Percentiles rank a stretch among this genome's conserved stretches.
phyloP scores from a whole-genome alignment of 306 rosid genomes.

The Pyrus betulifolia region DNA sequence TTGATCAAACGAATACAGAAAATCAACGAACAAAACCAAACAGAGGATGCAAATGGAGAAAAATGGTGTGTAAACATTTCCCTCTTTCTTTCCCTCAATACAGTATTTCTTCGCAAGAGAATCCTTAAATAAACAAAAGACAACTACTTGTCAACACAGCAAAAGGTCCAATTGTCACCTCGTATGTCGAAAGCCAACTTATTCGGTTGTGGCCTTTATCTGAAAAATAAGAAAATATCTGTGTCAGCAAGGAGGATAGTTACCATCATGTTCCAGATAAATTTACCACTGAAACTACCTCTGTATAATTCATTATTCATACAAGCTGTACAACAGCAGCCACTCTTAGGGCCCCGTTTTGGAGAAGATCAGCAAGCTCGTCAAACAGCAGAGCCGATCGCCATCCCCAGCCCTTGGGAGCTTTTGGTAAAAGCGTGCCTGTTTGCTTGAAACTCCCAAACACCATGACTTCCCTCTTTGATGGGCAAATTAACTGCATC shows the following conservation, averaged over 20 bases:
- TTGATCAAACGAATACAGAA: no score
- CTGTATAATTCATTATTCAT: constrained; percentile 36
- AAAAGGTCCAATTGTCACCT: neutral
- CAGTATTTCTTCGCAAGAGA: neutral
- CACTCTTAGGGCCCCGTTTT: constrained; percentile 79
- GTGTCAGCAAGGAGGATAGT: constrained; percentile 12
- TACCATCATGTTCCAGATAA: neutral
- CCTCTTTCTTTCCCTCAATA: neutral
- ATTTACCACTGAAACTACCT: constrained; percentile 5
- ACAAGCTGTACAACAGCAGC: constrained; percentile 92
- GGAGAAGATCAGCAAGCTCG: constrained; percentile 85
- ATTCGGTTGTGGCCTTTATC: neutral
- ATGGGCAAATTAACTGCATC: constrained; percentile 77
- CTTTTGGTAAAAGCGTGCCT: constrained; percentile 93
- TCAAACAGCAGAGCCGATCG: constrained; percentile 84
- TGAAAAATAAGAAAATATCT: neutral
- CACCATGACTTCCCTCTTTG: constrained; percentile 86
- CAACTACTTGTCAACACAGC: no score
- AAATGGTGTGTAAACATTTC: no score
- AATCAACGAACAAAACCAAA: no score
- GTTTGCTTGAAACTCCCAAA: constrained; percentile 89
- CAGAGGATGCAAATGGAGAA: no score
- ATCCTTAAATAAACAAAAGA: no score
- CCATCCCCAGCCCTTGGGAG: constrained; percentile 99
- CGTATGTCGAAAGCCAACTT: no score